Evolutionary conservation across 352 stramenopile species (phyloP), one percentile per base, ranked within the genome.

Genomic region (Phytophthora nicotianae): DNA sequence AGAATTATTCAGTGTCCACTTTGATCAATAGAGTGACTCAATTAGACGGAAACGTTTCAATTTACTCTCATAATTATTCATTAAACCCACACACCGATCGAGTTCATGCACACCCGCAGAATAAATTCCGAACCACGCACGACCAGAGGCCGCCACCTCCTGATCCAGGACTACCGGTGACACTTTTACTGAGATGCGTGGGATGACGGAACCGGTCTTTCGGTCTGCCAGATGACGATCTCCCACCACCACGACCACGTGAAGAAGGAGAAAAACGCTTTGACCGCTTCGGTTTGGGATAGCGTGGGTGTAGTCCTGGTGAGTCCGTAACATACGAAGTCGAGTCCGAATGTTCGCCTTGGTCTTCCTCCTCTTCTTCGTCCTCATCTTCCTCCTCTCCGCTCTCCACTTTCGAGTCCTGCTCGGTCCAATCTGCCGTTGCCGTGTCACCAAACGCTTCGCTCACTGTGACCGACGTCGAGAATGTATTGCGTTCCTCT

Each of bases 401-500:
- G 16, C 60, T 71, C 20, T 66, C 52, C 7, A 52, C 11, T 50
- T 42, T 51, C 11, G 51, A 71, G 10, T 68, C 58, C 23, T 69
- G 58, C 29, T 72, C 62, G 0, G 57, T 72, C 51, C 56, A 68
- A 47, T 69, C 62, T 16, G 58, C 63, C 24, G 58, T 73, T 16
- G 68, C 68, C 27, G 68, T 83, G 16, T 83, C 77, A 0, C 82
- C 80, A 58, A 93, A 89, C 14, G 81, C 83, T 58, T 93, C 79
- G 24, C 81, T 91, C 5, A 93, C 83, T 4, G 85, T 93, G 29
- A 93, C 83, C 1, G 82, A 91, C 41, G 76, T 77, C 0, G 85
- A 91, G 49, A 93, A 93, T 8, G 85, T 89, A 49, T 93, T 91
- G 37, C 85, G 77, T 42, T 91, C 85, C 50, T 93, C 85, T 2